Conservation (phyloP, 2,329 filamentous ascomycete species). For the Fusarium longipes region DNA sequence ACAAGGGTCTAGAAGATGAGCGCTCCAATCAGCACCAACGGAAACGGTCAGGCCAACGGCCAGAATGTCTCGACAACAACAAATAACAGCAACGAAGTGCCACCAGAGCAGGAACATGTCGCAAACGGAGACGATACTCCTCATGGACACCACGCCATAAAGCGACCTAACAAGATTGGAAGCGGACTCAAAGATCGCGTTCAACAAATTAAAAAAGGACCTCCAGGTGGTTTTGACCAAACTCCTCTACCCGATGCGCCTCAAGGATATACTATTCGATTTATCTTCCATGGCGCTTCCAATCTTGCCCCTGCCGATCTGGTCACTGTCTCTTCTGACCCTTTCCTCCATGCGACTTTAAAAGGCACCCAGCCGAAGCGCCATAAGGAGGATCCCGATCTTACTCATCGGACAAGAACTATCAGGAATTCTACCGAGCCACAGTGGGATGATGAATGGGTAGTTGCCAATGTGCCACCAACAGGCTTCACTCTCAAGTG, state of each 20-base stretch:
- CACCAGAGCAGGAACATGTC: slow-evolving; percentile 13
- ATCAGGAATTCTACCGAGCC: slow-evolving; percentile 78
- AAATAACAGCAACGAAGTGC: slow-evolving; percentile 11
- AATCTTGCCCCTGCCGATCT: slow-evolving; percentile 88
- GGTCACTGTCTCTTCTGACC: slow-evolving; percentile 81
- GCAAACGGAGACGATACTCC: slow-evolving; percentile 12
- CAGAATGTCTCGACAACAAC: slow-evolving; percentile 10
- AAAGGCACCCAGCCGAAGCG: slow-evolving; percentile 75
- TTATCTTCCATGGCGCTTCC: slow-evolving; percentile 83
- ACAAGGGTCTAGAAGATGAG: slow-evolving; percentile 29
- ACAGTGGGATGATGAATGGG: slow-evolving; percentile 86
- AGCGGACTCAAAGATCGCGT: slow-evolving; percentile 44
- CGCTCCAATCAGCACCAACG: slow-evolving; percentile 26
- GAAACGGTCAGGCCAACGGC: slow-evolving; percentile 21
- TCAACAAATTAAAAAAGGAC: slow-evolving; percentile 52
- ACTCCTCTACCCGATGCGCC: slow-evolving; percentile 81
- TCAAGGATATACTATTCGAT: slow-evolving; percentile 84
- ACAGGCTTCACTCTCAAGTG: slow-evolving; percentile 87
- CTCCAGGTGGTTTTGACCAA: slow-evolving; percentile 81
- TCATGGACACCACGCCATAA: slow-evolving; percentile 26
- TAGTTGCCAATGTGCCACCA: slow-evolving; percentile 85
- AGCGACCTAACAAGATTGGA: slow-evolving; percentile 19
- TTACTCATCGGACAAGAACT: slow-evolving; percentile 81
- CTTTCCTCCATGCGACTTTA: slow-evolving; percentile 83
- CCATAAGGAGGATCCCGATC: slow-evolving; percentile 86